Evolutionary conservation across 768 basidiomycete species (phyloP).

Genomic region (Chiua virens): DNA sequence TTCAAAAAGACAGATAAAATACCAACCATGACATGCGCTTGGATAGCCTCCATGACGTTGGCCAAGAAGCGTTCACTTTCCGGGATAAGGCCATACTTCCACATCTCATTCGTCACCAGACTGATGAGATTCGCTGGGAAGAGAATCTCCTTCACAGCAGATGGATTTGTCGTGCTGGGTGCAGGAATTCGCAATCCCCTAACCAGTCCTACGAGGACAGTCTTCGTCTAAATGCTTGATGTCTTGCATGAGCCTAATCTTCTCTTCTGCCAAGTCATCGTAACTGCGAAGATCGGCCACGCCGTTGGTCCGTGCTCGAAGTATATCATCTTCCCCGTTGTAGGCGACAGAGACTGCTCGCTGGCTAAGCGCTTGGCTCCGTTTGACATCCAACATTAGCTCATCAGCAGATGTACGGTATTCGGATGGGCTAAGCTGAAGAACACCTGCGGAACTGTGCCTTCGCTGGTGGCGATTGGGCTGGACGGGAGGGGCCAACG

Average conservation of each 20-base stretch:
- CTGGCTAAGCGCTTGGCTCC: constrained; percentile 67
- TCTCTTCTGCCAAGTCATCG: constrained; percentile 93
- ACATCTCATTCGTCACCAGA: constrained; percentile 99
- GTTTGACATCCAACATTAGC: constrained; percentile 70
- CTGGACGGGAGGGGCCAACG: constrained; percentile 35
- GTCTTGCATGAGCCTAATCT: constrained; percentile 91
- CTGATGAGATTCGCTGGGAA: constrained; percentile 99
- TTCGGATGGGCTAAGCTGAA: constrained; percentile 57
- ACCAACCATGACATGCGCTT: constrained; percentile 95
- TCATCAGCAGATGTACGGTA: constrained; percentile 78
- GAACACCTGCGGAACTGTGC: constrained; percentile 85
- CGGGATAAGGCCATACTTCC: constrained; percentile 96
- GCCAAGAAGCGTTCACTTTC: constrained; percentile 98
- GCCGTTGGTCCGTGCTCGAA: constrained; percentile 65
- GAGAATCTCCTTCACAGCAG: constrained; percentile 94
- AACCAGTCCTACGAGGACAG: constrained; percentile 84
- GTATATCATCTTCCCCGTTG: constrained; percentile 74
- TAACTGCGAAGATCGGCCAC: constrained; percentile 70
- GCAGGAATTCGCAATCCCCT: constrained; percentile 91
- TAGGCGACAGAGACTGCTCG: constrained; percentile 89
- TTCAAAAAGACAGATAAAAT: background rate
- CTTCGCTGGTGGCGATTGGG: constrained; percentile 71
- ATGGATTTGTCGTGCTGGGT: constrained; percentile 85
- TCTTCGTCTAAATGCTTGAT: constrained; percentile 90
- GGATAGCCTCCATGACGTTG: constrained; percentile 98